Evolutionary conservation across 2,329 filamentous ascomycete genomes (phyloP).

Genomic region (Huntiella savannae): DNA sequence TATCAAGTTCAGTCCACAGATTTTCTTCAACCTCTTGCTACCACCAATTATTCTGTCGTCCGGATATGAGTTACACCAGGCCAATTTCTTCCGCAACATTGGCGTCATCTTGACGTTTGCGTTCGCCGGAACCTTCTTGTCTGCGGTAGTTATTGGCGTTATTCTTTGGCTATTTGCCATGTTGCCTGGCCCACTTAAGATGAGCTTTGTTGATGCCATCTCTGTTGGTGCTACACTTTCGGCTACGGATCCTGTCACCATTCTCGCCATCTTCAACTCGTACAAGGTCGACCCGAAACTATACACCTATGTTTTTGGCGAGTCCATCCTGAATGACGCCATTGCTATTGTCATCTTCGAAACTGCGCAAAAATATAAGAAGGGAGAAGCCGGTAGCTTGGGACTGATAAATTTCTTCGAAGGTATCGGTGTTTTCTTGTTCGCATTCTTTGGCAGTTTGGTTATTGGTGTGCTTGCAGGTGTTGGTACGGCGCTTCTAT

Average conservation of each 20-base stretch:
- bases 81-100: conserved; percentile 97
- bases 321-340: conserved; percentile 94
- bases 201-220: conserved; percentile 89
- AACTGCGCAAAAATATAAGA: conserved; percentile 82
- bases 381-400: conserved; percentile 50
- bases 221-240: conserved; percentile 91
- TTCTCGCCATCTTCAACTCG: conserved; percentile 94
- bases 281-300: conserved; percentile 98
- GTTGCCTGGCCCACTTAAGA: conserved; percentile 64
- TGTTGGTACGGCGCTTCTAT: conserved; percentile 63
- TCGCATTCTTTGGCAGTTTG: conserved; percentile 89
- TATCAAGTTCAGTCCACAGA: conserved; percentile 95
- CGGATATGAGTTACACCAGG: conserved; percentile 92
- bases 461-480: conserved; percentile 76
- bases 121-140: conserved; percentile 92
- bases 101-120: conserved; percentile 95
- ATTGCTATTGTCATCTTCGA: conserved; percentile 98
- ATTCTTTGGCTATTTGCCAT: conserved; percentile 80
- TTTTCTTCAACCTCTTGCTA: conserved; percentile 98
- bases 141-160: conserved; percentile 78
- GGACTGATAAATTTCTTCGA: conserved; percentile 73
- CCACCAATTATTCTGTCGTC: conserved; percentile 95
- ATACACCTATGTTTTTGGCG: conserved; percentile 96
- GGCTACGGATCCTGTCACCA: conserved; percentile 92
- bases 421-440: conserved; percentile 81